Base-by-base conservation (phyloP, 768 basidiomycete genomes). In the Boletus tomentosulus region DNA sequence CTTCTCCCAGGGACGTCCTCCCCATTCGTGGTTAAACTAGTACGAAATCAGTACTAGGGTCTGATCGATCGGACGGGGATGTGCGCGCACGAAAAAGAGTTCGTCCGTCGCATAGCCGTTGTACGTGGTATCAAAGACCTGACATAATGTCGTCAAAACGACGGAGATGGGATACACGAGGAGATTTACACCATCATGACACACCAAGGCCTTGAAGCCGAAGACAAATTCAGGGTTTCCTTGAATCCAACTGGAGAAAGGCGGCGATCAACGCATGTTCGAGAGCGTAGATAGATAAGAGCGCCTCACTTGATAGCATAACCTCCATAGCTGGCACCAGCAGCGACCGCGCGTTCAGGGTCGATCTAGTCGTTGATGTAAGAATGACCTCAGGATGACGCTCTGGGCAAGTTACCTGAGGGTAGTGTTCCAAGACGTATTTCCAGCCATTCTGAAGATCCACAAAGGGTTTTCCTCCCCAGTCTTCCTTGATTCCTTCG, bases 51-150 rank as follows among this genome's bases (percentile, higher is more conserved):
- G 48, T 50, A 19, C 19, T 19, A 41, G 45, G 16, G 28, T 37
- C 35, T 46, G n/a, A 35, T 28, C 43, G 9, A 46, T 27, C 4
- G 1, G 43, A 44, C 24, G 16, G 24, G 12, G 15, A 47, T 13
- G 35, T 33, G 37, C 25, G 74, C 87, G 62, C 64, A 91, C 89
- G 73, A 94, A 95, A 79, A 86, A 92, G 34, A 95, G 78, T 63
- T 95, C 92, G 48, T 98, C 95, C 10, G 94, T 98, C 13, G 87
- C 82, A 66, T 85, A 93, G n/a, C 87, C 92, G 45, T 86, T 87
- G 69, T 88, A 88, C 8, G 70, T 76, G 4, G 86, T 76, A 62
- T 92, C 88, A 59, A 94, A 93, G 25, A 89, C 80, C 84, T 85
- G 46, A 42, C 28, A 15, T 4, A 19, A 31, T 48, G 13, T 53